Percentiles rank a stretch among this genome's conserved stretches.
Evolutionary conservation across 2,329 filamentous ascomycete genomes (phyloP).

Genomic region (Penicillium sp.): DNA sequence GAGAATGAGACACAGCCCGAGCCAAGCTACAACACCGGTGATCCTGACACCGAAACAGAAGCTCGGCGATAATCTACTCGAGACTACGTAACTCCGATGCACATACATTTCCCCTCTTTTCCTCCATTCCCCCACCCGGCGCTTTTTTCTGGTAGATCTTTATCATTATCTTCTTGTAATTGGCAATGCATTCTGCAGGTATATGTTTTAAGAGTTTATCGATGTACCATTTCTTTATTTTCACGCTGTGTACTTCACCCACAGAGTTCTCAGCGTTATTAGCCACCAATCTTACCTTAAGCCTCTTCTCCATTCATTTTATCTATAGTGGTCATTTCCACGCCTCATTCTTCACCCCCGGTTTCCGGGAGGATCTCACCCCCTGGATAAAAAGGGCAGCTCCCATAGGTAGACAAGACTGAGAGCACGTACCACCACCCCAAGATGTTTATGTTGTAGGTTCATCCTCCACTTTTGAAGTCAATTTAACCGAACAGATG

Average conservation of each 20-base stretch:
- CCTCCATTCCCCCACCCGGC: neutral
- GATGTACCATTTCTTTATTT: conserved; percentile 3
- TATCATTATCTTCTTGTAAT: conserved; percentile 19
- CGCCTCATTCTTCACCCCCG: neutral
- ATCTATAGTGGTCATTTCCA: neutral
- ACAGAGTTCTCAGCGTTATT: neutral
- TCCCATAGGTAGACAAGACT: conserved; percentile 20
- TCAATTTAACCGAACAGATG: conserved; percentile 15
- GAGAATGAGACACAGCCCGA: conserved; percentile 2
- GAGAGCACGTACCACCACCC: neutral
- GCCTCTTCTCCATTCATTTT: neutral
- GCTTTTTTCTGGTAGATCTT: conserved; percentile 9
- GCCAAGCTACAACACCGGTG: neutral
- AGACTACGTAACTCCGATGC: neutral
- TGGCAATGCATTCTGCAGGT: conserved; percentile 23
- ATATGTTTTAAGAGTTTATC: conserved; percentile 18
- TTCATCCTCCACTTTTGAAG: neutral
- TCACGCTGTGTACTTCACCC: neutral
- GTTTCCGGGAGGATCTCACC: neutral
- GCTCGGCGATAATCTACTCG: conserved; percentile 11
- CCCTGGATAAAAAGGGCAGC: neutral
- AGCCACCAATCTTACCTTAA: neutral
- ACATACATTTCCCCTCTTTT: conserved; percentile 9
- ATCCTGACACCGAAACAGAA: conserved; percentile 4
- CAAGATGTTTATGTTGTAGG: neutral